Evolutionary conservation across 2,329 filamentous ascomycete genomes (phyloP).

Genomic region (Alternaria consortialis): DNA sequence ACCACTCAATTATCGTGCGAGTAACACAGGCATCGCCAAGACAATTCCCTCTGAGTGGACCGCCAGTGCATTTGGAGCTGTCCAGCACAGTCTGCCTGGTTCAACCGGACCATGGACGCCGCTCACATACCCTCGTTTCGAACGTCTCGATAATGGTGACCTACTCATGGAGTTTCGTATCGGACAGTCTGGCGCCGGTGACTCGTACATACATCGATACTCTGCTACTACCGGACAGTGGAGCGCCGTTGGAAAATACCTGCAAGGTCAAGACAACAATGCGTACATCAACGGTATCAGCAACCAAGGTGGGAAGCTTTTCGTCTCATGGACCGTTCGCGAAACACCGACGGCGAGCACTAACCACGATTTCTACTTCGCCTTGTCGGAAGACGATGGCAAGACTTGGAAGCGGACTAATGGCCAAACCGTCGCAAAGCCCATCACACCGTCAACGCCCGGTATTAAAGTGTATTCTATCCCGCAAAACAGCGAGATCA

Average conservation of each 20-base stretch:
- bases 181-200: slow-evolving; percentile 61
- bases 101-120: slow-evolving; percentile 47
- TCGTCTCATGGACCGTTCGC: slow-evolving; percentile 62
- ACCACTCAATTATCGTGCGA: slow-evolving; percentile 48
- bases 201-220: slow-evolving; percentile 61
- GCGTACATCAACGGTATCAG: slow-evolving; percentile 63
- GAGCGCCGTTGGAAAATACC: slow-evolving; percentile 53
- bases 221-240: slow-evolving; percentile 49
- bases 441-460: slow-evolving; percentile 52
- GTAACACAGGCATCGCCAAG: slow-evolving; percentile 43
- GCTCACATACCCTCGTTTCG: slow-evolving; percentile 62
- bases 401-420: slow-evolving; percentile 55
- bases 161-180: slow-evolving; percentile 62
- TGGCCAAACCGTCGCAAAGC: slow-evolving; percentile 51
- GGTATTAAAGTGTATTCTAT: slow-evolving; percentile 59
- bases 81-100: slow-evolving; percentile 42
- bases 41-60: slow-evolving; percentile 39
- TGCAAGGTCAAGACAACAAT: slow-evolving; percentile 59
- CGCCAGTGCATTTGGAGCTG: slow-evolving; percentile 38
- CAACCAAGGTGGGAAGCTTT: slow-evolving; percentile 47
- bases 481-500: slow-evolving; percentile 57
- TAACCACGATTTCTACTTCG: slow-evolving; percentile 62
- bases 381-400: slow-evolving; percentile 58
- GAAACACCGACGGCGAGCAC: slow-evolving; percentile 59
- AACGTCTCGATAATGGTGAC: slow-evolving; percentile 49